Conservation (phyloP, 2,329 filamentous ascomycete genomes). For the Colletotrichum euphorbiae region DNA sequence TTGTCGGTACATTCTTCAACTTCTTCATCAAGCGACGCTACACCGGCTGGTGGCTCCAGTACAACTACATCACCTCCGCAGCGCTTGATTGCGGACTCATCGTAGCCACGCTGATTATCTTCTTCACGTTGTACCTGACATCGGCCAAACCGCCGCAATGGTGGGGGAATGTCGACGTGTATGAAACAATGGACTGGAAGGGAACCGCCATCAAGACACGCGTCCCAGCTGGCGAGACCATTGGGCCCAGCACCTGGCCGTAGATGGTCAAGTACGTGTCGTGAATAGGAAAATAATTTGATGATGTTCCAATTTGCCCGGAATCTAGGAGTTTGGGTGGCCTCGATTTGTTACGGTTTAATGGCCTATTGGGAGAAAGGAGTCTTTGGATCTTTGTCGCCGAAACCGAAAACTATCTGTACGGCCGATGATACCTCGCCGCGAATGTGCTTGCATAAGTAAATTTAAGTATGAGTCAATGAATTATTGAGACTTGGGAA, state of each 20-base stretch:
- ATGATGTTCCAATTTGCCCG: slow-evolving; percentile 24
- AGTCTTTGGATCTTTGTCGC: slow-evolving; percentile 26
- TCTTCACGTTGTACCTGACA: slow-evolving; percentile 75
- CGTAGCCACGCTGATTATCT: slow-evolving; percentile 75
- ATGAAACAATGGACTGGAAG: slow-evolving; percentile 60
- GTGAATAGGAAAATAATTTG: slow-evolving; percentile 6
- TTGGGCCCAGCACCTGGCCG: slow-evolving; percentile 64
- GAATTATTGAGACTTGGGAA: not conserved
- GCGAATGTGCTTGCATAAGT: slow-evolving; percentile 21
- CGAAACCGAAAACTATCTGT: slow-evolving; percentile 26
- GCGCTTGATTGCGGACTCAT: slow-evolving; percentile 77
- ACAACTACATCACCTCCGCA: slow-evolving; percentile 81
- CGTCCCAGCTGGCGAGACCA: slow-evolving; percentile 57
- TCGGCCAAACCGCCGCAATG: slow-evolving; percentile 66
- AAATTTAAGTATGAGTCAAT: slow-evolving; percentile 28
- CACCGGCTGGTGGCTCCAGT: slow-evolving; percentile 81
- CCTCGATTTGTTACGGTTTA: slow-evolving; percentile 16
- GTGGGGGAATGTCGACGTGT: slow-evolving; percentile 68
- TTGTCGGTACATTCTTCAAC: slow-evolving; percentile 76
- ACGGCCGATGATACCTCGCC: slow-evolving; percentile 35
- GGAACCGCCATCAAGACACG: slow-evolving; percentile 56
- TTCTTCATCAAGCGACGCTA: slow-evolving; percentile 73
- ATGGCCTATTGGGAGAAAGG: slow-evolving; percentile 12
- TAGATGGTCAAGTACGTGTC: slow-evolving; percentile 42
- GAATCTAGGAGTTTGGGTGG: slow-evolving; percentile 34